Conservation (phyloP, 75 land plant genomes). For the Cunninghamia lanceolata region DNA sequence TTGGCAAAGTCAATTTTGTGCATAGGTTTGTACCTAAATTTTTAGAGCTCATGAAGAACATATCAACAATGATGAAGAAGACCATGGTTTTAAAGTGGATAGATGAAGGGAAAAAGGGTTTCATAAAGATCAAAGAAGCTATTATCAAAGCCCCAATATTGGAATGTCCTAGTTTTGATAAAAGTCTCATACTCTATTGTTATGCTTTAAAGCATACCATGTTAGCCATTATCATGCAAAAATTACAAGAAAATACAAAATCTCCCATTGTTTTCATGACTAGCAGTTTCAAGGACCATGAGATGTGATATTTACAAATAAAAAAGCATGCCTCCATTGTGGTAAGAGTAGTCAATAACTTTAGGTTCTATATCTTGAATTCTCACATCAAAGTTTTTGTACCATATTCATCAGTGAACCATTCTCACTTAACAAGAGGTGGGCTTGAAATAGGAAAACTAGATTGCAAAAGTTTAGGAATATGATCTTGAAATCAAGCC, state of each 20-base stretch:
- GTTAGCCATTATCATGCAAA: not conserved
- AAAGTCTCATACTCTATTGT: not conserved
- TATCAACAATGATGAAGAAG: not conserved
- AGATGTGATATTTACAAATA: too few relatives aligned
- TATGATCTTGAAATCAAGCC: too few relatives aligned
- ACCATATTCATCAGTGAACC: too few relatives aligned
- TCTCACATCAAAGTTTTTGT: too few relatives aligned
- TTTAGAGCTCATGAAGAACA: not conserved
- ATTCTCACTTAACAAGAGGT: too few relatives aligned
- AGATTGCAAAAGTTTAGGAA: too few relatives aligned
- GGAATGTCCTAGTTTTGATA: not conserved
- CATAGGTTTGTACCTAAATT: not conserved
- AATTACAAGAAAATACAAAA: not conserved
- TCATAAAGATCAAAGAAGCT: not conserved
- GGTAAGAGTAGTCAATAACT: too few relatives aligned
- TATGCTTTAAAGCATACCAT: not conserved
- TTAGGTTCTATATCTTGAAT: too few relatives aligned
- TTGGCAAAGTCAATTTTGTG: not conserved
- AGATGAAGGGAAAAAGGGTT: not conserved
- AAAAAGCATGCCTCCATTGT: too few relatives aligned
- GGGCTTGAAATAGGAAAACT: too few relatives aligned
- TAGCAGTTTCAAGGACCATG: too few relatives aligned
- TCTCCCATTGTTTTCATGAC: too few relatives aligned
- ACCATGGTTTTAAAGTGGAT: not conserved
- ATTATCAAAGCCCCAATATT: not conserved